These are phyloP conservation scores for Quercus parvula DNA, from an alignment of 306 rosid genomes.

Conservation along the genomic window DNA sequence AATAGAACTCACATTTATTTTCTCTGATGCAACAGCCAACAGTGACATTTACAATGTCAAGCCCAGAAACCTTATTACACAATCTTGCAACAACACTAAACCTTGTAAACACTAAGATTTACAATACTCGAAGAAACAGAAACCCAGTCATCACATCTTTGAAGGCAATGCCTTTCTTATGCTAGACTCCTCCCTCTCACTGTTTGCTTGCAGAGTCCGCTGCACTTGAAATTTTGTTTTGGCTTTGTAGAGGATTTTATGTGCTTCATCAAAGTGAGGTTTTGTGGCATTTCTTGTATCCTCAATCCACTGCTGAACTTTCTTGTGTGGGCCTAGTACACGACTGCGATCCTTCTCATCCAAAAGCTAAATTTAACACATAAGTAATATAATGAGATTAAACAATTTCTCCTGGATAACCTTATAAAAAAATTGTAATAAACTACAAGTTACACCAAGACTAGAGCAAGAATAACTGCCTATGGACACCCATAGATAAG, in stretches of 20 bases:
- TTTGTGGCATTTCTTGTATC: slow-evolving; percentile 64
- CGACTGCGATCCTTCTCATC: slow-evolving; percentile 59
- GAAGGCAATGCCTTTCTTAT: slow-evolving; percentile 35
- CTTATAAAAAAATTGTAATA: not conserved
- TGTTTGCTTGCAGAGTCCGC: slow-evolving; percentile 26
- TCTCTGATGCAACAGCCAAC: too few species aligned
- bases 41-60: not conserved
- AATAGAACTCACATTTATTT: too few species aligned
- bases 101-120: not conserved
- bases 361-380: slow-evolving; percentile 46
- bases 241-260: slow-evolving; percentile 43
- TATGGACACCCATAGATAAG: not conserved
- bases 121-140: not conserved
- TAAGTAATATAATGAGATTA: slow-evolving; percentile 6
- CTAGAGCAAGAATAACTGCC: not conserved
- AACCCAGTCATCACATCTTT: slow-evolving; percentile 42
- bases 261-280: slow-evolving; percentile 85
- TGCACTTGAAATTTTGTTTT: slow-evolving; percentile 40
- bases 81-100: not conserved
- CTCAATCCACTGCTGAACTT: slow-evolving; percentile 81
- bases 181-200: slow-evolving; percentile 21
- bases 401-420: slow-evolving; percentile 6
- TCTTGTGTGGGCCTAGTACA: slow-evolving; percentile 73
- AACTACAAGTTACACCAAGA: not conserved
- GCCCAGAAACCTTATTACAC: slow-evolving; percentile 5